These are phyloP conservation scores for Solidago caesia DNA, from an alignment of 129 eudicot genomes.

Conservation along the genomic window DNA sequence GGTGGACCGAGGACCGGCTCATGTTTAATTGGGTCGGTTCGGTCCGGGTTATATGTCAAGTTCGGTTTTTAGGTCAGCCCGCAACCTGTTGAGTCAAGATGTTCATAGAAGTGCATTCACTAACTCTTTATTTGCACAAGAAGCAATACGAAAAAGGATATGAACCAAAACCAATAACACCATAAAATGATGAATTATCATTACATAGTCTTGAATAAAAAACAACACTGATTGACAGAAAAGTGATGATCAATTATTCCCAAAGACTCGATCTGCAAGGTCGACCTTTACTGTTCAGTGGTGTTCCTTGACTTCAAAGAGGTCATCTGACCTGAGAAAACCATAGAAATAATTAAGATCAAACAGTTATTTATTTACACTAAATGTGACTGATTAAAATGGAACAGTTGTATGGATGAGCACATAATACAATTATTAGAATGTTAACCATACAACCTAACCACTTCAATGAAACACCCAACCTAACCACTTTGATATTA, in stretches of 20 bases:
- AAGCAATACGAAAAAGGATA: background rate
- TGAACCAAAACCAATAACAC: background rate
- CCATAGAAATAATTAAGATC: background rate
- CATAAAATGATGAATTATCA: constrained; percentile 14
- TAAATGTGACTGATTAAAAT: background rate
- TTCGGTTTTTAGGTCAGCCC: too few relatives aligned
- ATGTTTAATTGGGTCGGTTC: too few relatives aligned
- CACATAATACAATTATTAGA: too few relatives aligned
- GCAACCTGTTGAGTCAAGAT: too few relatives aligned
- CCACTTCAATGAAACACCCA: background rate
- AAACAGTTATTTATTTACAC: background rate
- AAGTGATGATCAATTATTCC: constrained; percentile 20
- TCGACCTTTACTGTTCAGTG: constrained; percentile 39
- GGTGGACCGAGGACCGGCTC: too few relatives aligned
- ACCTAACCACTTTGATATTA: background rate
- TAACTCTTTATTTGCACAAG: constrained; percentile 9
- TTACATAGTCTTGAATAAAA: background rate
- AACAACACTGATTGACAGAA: background rate
- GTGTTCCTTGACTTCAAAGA: constrained; percentile 63
- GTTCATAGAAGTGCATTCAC: constrained; percentile 6
- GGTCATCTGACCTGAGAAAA: constrained; percentile 62
- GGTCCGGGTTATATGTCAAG: too few relatives aligned
- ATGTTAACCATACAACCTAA: too few relatives aligned
- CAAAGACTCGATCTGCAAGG: constrained; percentile 3
- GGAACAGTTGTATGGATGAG: background rate